These are phyloP conservation scores for Candida bentonensis DNA, from an alignment of 805 yeast genomes.

Conservation along the genomic window DNA sequence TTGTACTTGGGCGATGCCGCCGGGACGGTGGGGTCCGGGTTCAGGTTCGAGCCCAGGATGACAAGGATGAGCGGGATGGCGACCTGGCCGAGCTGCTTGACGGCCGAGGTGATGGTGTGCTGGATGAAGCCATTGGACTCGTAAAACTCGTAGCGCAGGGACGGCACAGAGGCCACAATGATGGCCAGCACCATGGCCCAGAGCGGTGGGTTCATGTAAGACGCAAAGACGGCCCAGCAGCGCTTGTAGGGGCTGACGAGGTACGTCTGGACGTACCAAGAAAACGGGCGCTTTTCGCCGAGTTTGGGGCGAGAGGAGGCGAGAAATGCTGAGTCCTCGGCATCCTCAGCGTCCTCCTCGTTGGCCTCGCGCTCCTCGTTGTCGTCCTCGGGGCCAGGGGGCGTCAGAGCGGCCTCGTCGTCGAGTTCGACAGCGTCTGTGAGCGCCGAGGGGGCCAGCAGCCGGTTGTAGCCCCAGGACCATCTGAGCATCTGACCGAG, in stretches of 20 bases:
- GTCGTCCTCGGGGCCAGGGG: constrained; percentile 2
- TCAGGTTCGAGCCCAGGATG: constrained; percentile 47
- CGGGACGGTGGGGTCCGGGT: constrained; percentile 34
- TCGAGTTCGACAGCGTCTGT: constrained; percentile 3
- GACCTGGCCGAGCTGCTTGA: constrained; percentile 39
- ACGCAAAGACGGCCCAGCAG: not conserved
- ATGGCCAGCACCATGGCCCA: constrained; percentile 50
- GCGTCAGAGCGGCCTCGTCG: not conserved
- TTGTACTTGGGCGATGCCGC: constrained; percentile 24
- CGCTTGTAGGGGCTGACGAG: not conserved
- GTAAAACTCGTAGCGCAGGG: constrained; percentile 32
- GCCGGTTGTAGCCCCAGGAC: constrained; percentile 60
- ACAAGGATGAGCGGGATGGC: constrained; percentile 49
- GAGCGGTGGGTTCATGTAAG: constrained; percentile 51
- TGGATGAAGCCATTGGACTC: constrained; percentile 31
- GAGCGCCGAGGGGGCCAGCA: constrained; percentile 28
- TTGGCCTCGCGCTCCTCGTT: constrained; percentile 3
- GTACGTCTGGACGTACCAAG: not conserved
- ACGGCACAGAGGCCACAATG: constrained; percentile 42
- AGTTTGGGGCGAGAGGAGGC: not conserved
- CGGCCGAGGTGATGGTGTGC: constrained; percentile 38
- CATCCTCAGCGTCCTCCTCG: not conserved
- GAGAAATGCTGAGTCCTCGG: not conserved
- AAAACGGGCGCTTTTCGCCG: not conserved
- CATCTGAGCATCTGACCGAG: constrained; percentile 52